phyloP scores from a whole-genome alignment of 1,139 yeast genomes.

The Pichia inconspicua region DNA sequence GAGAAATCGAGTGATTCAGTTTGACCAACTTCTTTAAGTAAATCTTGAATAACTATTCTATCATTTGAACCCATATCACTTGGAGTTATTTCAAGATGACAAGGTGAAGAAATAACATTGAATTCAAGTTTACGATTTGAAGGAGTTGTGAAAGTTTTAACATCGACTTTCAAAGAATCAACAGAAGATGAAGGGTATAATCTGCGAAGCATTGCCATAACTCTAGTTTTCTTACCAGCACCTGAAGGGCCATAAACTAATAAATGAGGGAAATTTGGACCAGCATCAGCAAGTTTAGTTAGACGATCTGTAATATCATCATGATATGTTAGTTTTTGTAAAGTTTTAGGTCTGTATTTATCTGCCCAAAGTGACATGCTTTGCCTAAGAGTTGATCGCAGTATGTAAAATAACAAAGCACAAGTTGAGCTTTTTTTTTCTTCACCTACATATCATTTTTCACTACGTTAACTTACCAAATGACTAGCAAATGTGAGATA shows the following conservation, averaged over 20 bases:
- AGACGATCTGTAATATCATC: slow-evolving; percentile 55
- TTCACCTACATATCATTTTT: neutral
- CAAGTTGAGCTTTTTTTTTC: neutral
- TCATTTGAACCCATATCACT: slow-evolving; percentile 95
- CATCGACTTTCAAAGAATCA: slow-evolving; percentile 80
- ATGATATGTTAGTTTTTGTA: slow-evolving; percentile 63
- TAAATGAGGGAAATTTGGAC: slow-evolving; percentile 82
- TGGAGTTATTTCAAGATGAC: slow-evolving; percentile 92
- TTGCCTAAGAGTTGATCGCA: no score
- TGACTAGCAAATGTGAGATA: slow-evolving; percentile 29
- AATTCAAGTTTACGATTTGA: slow-evolving; percentile 75
- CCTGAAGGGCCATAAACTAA: slow-evolving; percentile 94
- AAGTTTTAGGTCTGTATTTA: slow-evolving; percentile 71
- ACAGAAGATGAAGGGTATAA: slow-evolving; percentile 70
- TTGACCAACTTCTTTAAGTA: slow-evolving; percentile 89
- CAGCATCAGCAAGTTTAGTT: slow-evolving; percentile 49
- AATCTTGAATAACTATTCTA: slow-evolving; percentile 87
- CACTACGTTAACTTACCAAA: neutral
- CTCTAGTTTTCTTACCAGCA: slow-evolving; percentile 93
- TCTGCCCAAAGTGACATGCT: slow-evolving; percentile 94
- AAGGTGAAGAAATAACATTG: slow-evolving; percentile 82
- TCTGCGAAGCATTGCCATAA: slow-evolving; percentile 70
- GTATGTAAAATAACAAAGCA: no score
- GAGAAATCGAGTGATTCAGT: slow-evolving; percentile 84
- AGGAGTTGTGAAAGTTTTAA: slow-evolving; percentile 63